phyloP scores from a whole-genome alignment of 768 basidiomycete genomes.

The Auriculariales sp. region DNA sequence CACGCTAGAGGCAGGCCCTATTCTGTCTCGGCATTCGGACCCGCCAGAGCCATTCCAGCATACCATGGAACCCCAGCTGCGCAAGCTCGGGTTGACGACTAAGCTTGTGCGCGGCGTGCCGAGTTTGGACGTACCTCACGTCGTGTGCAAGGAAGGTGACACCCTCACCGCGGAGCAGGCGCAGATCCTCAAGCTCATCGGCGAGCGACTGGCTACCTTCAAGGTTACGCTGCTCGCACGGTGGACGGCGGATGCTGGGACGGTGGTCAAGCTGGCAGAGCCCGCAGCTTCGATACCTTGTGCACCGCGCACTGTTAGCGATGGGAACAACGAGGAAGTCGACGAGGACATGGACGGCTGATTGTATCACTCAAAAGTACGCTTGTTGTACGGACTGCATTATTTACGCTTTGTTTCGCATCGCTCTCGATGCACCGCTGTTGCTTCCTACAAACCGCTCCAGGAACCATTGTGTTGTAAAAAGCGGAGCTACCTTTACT shows the following conservation, averaged over 20 bases:
- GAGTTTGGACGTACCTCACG: conserved; percentile 63
- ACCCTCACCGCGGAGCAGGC: conserved; percentile 62
- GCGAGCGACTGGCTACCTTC: conserved; percentile 79
- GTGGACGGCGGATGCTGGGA: conserved; percentile 57
- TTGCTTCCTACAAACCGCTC: too few relatives aligned
- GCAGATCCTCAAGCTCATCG: conserved; percentile 82
- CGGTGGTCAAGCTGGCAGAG: conserved; percentile 41
- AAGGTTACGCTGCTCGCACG: conserved; percentile 52
- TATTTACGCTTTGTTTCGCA: too few relatives aligned
- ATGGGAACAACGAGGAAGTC: conserved; percentile 2
- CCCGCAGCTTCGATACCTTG: not conserved
- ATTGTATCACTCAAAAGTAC: too few relatives aligned
- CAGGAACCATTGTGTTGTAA: too few relatives aligned
- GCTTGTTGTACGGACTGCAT: too few relatives aligned
- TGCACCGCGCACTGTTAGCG: not conserved
- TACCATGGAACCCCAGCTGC: conserved; percentile 92
- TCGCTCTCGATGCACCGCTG: too few relatives aligned
- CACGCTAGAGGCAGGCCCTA: conserved; percentile 55
- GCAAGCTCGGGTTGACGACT: conserved; percentile 80
- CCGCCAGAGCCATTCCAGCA: conserved; percentile 87
- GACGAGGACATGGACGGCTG: not conserved
- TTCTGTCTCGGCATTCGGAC: conserved; percentile 66
- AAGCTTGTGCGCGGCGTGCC: conserved; percentile 80
- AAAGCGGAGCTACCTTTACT: too few relatives aligned
- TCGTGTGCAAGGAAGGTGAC: conserved; percentile 73